Evolutionary conservation across 2,329 filamentous ascomycete genomes (phyloP), one percentile per base, ranked within the genome.

Genomic region (Thielaviopsis populi): DNA sequence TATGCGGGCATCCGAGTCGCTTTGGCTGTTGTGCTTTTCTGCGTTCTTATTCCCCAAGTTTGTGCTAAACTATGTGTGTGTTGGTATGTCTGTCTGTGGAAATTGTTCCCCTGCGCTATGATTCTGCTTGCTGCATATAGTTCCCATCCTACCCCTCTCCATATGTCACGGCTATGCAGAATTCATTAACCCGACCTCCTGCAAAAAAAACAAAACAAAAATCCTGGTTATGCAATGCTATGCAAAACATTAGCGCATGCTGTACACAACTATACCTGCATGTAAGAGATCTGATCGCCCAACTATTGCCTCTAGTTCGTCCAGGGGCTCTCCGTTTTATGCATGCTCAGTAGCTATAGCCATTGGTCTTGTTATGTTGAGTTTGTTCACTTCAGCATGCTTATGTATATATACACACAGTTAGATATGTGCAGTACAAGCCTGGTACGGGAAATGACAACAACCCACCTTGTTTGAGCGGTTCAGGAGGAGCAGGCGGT

Each of bases 251-350:
- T 37, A 56, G 30, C 53, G 17, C 53, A 56, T 33, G 53, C 27
- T 37, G 42, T 30, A 30, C 27, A 15, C 24, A 37, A 37, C 5
- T 37, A 37, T 27, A n/a, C 53, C 53, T 56, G 53, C 50, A 56
- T 56, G 17, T 37, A 56, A 56, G 53, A 19, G 53, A 56, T 56
- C 53, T 56, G 53, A 56, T 56, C 24, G 15, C 30, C 30, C 24
- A 37, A 56, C 53, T 56, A 56, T 56, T 56, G 53, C 53, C 27
- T 56, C 30, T 56, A 56, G 53, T 56, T 56, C 27, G 53, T 56
- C 53, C 53, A n/a, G n/a, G 30, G 27, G 33, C 53, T 37, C 13
- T 37, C 17, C 53, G 13, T 27, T 19, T 56, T 56, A 56, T 19
- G 53, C 53, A 10, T 37, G 27, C 30, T 56, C 53, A 46, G n/a